phyloP scores from a whole-genome alignment of 352 stramenopile species.

The Phytophthora niederhauseri region DNA sequence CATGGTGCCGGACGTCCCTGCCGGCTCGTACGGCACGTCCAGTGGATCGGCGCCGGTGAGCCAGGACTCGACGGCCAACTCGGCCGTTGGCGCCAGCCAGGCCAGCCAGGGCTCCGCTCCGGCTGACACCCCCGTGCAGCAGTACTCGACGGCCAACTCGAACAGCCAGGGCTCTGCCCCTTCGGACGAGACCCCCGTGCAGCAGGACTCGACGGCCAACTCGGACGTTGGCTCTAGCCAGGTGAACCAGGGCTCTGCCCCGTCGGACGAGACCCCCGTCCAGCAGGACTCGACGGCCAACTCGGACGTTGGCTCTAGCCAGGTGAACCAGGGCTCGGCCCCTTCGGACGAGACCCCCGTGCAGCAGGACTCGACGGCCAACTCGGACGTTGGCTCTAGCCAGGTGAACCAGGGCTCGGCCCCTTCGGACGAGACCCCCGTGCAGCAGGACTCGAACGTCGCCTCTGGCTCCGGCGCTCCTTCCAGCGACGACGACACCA shows the following conservation, averaged over 20 bases:
- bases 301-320: too few species aligned
- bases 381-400: constrained; percentile 17
- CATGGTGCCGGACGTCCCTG: constrained; percentile 5
- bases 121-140: constrained; percentile 13
- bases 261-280: constrained; percentile 7
- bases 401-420: neutral
- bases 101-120: constrained; percentile 5
- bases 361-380: neutral
- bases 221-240: constrained; percentile 9
- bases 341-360: too few species aligned
- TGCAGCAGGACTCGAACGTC: constrained; percentile 8
- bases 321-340: too few species aligned
- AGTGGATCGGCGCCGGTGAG: neutral
- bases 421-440: constrained; percentile 6
- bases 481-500: neutral
- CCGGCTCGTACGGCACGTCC: constrained; percentile 1
- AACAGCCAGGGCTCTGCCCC: constrained; percentile 3
- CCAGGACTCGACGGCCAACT: neutral
- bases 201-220: constrained; percentile 7
- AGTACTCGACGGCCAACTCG: constrained; percentile 1
- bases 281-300: neutral
- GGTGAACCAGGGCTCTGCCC: constrained; percentile 9
- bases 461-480: constrained; percentile 8
- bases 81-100: neutral
- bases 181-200: constrained; percentile 9